phyloP scores from a whole-genome alignment of 768 basidiomycete genomes.

The Xerocomus potaroensis region DNA sequence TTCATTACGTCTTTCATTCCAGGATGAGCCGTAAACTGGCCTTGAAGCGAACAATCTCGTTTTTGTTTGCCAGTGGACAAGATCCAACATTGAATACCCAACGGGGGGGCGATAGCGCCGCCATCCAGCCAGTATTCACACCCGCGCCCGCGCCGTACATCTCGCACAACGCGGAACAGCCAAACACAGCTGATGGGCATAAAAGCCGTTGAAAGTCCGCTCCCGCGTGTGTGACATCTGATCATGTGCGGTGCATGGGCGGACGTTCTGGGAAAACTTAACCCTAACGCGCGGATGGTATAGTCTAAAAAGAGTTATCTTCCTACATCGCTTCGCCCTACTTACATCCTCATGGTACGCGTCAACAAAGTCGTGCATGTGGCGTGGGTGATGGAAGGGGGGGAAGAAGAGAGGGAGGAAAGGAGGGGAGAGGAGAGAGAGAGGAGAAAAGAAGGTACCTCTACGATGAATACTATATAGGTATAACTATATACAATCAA shows the following conservation, averaged over 20 bases:
- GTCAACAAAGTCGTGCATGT: background rate
- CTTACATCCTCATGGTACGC: background rate
- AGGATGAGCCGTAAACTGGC: too few species aligned
- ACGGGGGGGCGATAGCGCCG: too few species aligned
- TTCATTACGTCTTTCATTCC: too few species aligned
- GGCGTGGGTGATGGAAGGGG: background rate
- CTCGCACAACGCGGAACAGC: too few species aligned
- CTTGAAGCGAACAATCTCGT: too few species aligned
- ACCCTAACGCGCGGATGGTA: background rate
- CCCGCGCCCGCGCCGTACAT: too few species aligned
- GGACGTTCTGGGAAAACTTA: background rate
- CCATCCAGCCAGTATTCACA: too few species aligned
- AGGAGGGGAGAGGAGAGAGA: too few species aligned
- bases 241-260: conserved; percentile 1
- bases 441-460: background rate
- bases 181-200: too few species aligned
- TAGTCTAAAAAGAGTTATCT: conserved; percentile 6
- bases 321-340: conserved; percentile 15
- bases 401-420: background rate
- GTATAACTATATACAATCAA: conserved; percentile 31
- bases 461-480: conserved; percentile 23
- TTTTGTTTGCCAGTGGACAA: too few species aligned
- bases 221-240: background rate
- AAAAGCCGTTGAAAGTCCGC: background rate
- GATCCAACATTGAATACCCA: too few species aligned